Conservation (phyloP, 768 basidiomycete species). For the Sporobolomyces roseus region DNA sequence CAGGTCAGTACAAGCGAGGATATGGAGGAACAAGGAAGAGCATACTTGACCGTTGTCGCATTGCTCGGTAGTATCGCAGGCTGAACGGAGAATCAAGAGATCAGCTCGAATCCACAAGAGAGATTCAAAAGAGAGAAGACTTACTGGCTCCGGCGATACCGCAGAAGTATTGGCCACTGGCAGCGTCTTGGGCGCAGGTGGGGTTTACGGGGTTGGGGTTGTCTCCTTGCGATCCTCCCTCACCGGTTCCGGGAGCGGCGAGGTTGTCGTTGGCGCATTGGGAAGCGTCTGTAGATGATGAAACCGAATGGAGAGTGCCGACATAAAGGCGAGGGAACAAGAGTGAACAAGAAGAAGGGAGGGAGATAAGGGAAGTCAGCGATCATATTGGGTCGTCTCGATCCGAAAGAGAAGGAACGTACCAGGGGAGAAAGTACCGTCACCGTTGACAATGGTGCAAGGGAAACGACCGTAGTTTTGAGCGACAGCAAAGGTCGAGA, state of each 20-base stretch:
- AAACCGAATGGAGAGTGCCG: too few relatives aligned
- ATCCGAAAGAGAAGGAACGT: not conserved
- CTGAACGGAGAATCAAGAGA: too few relatives aligned
- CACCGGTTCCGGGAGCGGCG: constrained; percentile 12
- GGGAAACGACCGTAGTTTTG: constrained; percentile 27
- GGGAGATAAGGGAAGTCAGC: too few relatives aligned
- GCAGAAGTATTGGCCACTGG: constrained; percentile 24
- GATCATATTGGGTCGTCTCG: not conserved
- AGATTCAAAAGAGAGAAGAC: too few relatives aligned
- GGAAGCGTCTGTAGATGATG: constrained; percentile 7
- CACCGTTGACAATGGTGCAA: constrained; percentile 25
- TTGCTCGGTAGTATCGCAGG: too few relatives aligned
- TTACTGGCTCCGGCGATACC: constrained; percentile 25
- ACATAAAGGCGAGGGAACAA: too few relatives aligned
- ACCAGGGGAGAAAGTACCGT: constrained; percentile 21
- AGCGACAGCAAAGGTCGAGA: constrained; percentile 18
- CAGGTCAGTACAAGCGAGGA: too few relatives aligned
- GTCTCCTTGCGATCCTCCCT: constrained; percentile 9
- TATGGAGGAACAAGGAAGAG: too few relatives aligned
- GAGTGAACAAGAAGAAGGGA: too few relatives aligned
- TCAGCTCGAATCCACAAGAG: too few relatives aligned
- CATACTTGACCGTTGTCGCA: too few relatives aligned
- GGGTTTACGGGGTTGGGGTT: constrained; percentile 6
- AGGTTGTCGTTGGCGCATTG: constrained; percentile 17
- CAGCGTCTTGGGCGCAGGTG: constrained; percentile 1